phyloP scores from a whole-genome alignment of 1,284 basidiomycete genomes.

The Dichomitus squalens region DNA sequence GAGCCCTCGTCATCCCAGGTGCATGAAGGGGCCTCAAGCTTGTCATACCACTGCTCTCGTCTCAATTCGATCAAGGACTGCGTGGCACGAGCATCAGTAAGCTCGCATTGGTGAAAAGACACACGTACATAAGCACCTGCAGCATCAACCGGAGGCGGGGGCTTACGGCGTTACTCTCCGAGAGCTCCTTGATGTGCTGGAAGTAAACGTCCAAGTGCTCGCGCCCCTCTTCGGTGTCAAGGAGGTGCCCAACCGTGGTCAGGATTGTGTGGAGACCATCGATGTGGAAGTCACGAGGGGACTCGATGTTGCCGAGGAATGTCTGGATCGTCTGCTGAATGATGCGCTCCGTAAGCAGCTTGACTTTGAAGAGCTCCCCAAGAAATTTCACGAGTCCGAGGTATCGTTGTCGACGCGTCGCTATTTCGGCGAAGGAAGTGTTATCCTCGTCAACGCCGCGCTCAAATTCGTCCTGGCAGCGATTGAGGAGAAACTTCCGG shows the following conservation, averaged over 20 bases:
- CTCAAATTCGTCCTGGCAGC: conserved; percentile 52
- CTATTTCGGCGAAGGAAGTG: conserved; percentile 53
- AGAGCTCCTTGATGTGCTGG: conserved; percentile 81
- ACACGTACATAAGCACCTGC: conserved; percentile 55
- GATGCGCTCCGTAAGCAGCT: conserved; percentile 43
- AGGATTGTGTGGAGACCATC: conserved; percentile 93
- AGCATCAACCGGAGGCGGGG: conserved; percentile 95
- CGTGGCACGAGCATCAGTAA: background rate
- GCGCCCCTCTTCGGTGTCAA: conserved; percentile 83
- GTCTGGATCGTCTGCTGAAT: conserved; percentile 97
- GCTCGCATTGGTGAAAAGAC: background rate
- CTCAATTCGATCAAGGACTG: background rate
- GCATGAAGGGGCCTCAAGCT: background rate
- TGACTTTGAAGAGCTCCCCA: conserved; percentile 96
- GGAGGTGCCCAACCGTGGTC: conserved; percentile 81
- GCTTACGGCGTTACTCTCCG: conserved; percentile 71
- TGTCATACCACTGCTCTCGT: background rate
- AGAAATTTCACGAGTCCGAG: conserved; percentile 97
- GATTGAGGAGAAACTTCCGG: conserved; percentile 67
- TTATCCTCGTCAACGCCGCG: conserved; percentile 44
- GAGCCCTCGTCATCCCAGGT: background rate
- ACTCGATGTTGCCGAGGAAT: conserved; percentile 87
- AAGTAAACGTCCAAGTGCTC: conserved; percentile 94
- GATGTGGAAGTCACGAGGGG: conserved; percentile 96
- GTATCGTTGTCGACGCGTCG: conserved; percentile 93